Conservation (phyloP, 208 protist genomes). For the Eutreptiella sp. region DNA sequence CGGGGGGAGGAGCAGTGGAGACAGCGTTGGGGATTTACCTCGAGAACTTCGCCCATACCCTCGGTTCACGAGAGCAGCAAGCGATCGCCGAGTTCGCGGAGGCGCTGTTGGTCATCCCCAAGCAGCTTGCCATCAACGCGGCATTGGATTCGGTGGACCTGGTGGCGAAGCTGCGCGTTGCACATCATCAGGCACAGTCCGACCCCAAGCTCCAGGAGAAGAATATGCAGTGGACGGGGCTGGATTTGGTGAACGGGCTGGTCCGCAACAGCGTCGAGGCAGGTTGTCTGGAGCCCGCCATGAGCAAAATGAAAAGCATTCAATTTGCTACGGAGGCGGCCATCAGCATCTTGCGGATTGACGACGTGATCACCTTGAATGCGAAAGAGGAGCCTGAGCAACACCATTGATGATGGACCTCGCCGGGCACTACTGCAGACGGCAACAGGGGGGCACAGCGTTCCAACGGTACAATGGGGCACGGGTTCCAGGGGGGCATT, state of each 20-base stretch:
- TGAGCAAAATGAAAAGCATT: constrained; percentile 97
- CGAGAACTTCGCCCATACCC: constrained; percentile 91
- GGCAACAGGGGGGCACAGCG: no score
- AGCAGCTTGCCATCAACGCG: constrained; percentile 96
- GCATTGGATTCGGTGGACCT: constrained; percentile 97
- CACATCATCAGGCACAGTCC: constrained; percentile 85
- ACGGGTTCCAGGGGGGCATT: no score
- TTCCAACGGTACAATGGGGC: no score
- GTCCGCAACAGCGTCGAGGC: constrained; percentile 92
- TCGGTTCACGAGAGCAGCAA: constrained; percentile 95
- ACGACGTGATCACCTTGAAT: constrained; percentile 97
- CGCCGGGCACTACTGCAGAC: no score
- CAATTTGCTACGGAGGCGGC: constrained; percentile 99
- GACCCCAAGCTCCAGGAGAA: constrained; percentile 5
- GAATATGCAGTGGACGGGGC: constrained; percentile 69
- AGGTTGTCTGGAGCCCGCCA: constrained; percentile 98
- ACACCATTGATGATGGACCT: no score
- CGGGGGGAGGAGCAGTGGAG: constrained; percentile 98
- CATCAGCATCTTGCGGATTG: constrained; percentile 98
- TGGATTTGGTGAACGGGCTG: constrained; percentile 88
- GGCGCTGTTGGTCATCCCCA: constrained; percentile 97
- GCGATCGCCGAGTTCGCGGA: constrained; percentile 97
- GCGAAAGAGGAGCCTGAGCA: no score
- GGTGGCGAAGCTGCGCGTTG: constrained; percentile 92
- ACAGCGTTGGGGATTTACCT: constrained; percentile 95